Base-by-base conservation (phyloP, 2,329 filamentous ascomycete species). In the Verticillium nubilum region DNA sequence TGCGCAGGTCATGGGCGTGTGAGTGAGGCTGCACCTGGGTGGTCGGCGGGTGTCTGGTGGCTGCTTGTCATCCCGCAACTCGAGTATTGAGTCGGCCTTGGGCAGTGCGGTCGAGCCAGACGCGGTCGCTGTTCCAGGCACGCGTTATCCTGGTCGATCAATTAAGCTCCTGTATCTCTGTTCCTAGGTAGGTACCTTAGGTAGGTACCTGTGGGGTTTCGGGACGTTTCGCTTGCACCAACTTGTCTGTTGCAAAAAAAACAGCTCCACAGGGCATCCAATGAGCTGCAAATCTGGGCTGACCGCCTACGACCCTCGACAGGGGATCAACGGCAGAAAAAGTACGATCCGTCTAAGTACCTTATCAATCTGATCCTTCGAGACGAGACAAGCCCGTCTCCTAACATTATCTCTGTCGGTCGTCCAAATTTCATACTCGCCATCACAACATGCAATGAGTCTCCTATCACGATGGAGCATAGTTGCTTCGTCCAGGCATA, bases 361-460 rank as follows among this genome's bases (percentile, higher is more conserved):
- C 29, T n/a, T n/a, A 31, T 31, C 19, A 15, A 15, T 17, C 19
- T 13, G 42, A 50, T 12, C 19, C 19, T 50, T 26, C 29, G 25
- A 37, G 37, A 10, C 23, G 27, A 56, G 53, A n/a, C n/a, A n/a
- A n/a, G n/a, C n/a, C n/a, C n/a, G n/a, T n/a, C n/a, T n/a, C n/a
- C n/a, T n/a, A n/a, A n/a, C n/a, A n/a, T n/a, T n/a, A n/a, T n/a
- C n/a, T n/a, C n/a, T n/a, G 12, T 17, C 4, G 12, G 13, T 37
- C 33, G 13, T 37, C 33, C 15, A 37, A 37, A 5, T 15, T 17
- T 13, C 15, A 37, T 50, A 10, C 42, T 25, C 42, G 9, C 19
- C 42, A 25, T 17, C 57, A 47, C 52, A 59, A 9, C 60, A 60
- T 63, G 58, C 63, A 63, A 64, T 65, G 64, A 64, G 57, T 58